phyloP scores from a whole-genome alignment of 2,329 filamentous ascomycete species.

The Diaporthe citrichinensis region DNA sequence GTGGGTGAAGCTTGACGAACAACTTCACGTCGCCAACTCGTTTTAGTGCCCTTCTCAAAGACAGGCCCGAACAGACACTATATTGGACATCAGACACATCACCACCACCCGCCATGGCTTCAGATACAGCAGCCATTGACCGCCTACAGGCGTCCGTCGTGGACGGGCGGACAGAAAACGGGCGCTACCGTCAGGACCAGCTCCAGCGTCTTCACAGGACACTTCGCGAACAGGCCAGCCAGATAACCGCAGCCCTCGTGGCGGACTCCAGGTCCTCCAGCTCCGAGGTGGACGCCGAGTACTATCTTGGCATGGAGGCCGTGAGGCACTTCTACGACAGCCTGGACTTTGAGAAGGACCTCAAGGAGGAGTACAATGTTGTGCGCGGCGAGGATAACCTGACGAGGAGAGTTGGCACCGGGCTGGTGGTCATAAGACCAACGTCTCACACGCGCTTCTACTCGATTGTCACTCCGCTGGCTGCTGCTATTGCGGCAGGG shows the following conservation, averaged over 20 bases:
- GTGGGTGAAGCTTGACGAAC: neutral
- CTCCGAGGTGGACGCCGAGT: conserved; percentile 53
- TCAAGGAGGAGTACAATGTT: conserved; percentile 51
- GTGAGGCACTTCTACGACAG: conserved; percentile 49
- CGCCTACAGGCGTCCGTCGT: conserved; percentile 52
- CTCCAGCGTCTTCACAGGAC: conserved; percentile 53
- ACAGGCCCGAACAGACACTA: neutral
- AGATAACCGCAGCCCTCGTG: conserved; percentile 51
- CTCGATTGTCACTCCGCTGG: conserved; percentile 50
- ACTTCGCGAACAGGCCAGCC: conserved; percentile 48
- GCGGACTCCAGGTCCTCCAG: conserved; percentile 48
- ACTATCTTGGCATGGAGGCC: conserved; percentile 49
- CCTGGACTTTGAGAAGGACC: conserved; percentile 47
- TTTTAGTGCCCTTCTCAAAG: neutral
- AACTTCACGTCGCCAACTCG: neutral
- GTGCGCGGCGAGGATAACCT: conserved; percentile 46
- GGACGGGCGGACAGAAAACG: conserved; percentile 55
- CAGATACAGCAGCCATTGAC: conserved; percentile 43
- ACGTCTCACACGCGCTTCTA: conserved; percentile 51
- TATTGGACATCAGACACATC: neutral
- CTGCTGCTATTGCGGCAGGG: conserved; percentile 54
- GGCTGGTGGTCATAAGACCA: conserved; percentile 51
- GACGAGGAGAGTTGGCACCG: conserved; percentile 44
- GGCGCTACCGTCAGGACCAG: conserved; percentile 55
- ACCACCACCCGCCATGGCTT: conserved; percentile 20